Percentiles rank a stretch among this genome's conserved stretches.
Conservation (phyloP, 2,329 filamentous ascomycete genomes). For the Beauveria pseudobassiana region DNA sequence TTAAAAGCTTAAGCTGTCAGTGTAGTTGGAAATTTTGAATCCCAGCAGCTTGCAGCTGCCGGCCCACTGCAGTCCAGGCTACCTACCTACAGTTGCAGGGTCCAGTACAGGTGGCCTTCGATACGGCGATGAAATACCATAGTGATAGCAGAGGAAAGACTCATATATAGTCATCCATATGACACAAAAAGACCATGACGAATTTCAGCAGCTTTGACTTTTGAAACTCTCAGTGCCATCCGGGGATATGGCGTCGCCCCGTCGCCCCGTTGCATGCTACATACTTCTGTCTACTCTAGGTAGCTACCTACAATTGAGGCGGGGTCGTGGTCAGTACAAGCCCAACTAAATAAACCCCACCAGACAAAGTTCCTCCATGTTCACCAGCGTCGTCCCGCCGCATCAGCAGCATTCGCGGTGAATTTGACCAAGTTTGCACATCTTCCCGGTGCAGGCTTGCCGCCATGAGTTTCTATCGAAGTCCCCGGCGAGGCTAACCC, state of each 20-base stretch:
- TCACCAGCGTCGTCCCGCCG: conserved; percentile 1
- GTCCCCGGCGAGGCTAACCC: conserved; percentile 75
- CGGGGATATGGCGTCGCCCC: too few species aligned
- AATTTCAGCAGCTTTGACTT: not conserved
- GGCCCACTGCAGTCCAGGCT: not conserved
- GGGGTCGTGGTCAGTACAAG: too few species aligned
- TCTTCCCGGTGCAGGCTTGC: not conserved
- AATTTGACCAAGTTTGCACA: not conserved
- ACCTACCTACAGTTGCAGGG: not conserved
- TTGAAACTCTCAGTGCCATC: too few species aligned
- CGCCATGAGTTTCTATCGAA: conserved; percentile 67
- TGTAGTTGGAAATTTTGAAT: not conserved
- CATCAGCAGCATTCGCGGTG: not conserved
- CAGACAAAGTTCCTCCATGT: conserved; percentile 8
- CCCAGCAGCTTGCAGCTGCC: not conserved
- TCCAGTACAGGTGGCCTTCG: not conserved
- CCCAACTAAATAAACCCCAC: conserved; percentile 7
- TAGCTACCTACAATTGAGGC: not conserved
- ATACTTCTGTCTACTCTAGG: too few species aligned
- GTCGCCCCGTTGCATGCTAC: not conserved
- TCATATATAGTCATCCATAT: not conserved
- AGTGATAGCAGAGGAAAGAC: not conserved
- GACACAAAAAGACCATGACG: not conserved
- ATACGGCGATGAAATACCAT: not conserved
- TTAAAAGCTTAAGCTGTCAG: not conserved